Base-by-base conservation (phyloP, 164 flowering plant genomes). In the Akebia trifoliata region DNA sequence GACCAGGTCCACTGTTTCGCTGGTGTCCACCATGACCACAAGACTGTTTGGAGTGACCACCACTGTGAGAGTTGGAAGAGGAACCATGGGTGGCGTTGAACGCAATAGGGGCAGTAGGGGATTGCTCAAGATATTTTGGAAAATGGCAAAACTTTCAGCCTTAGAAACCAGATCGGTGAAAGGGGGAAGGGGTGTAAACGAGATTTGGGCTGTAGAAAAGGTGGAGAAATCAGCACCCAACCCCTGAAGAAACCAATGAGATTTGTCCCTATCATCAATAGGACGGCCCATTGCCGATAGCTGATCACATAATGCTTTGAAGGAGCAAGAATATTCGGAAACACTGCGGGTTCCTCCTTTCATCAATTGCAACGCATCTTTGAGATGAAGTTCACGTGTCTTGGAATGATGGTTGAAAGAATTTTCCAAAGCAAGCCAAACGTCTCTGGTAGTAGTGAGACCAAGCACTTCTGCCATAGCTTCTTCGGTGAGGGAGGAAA, bases 201-300 rank as follows among this genome's bases (percentile, higher is more conserved):
- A n/a, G 21, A 42, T 42, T 5, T 42, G 46, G 18, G 46, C 22
- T 3, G 46, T 42, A 18, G 46, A 42, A 18, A 42, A 42, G 24
- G 43, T 39, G 43, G 43, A 39, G 43, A 39, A 39, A 39, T 39
- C 43, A 39, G 2, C 43, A 39, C 43, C 46, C 22, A 42, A 18
- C 17, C n/a, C n/a, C n/a, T n/a, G n/a, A n/a, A n/a, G n/a, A n/a
- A n/a, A n/a, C n/a, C n/a, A n/a, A n/a, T n/a, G n/a, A 18, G 20
- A 42, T 18, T 42, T 42, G 20, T 42, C 46, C 9, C 3, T 42
- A 18, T 17, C 20, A 42, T 42, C 46, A 42, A 42, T 18, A 0
- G 46, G 24, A n/a, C 24, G 24, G 17, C 46, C 46, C 15, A 42
- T 42, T 18, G 46, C 24, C 15, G 15, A 18, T 4, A 42, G 46